phyloP scores from a whole-genome alignment of 2,329 filamentous ascomycete species.

The Aspergillus brunneoviolaceus region DNA sequence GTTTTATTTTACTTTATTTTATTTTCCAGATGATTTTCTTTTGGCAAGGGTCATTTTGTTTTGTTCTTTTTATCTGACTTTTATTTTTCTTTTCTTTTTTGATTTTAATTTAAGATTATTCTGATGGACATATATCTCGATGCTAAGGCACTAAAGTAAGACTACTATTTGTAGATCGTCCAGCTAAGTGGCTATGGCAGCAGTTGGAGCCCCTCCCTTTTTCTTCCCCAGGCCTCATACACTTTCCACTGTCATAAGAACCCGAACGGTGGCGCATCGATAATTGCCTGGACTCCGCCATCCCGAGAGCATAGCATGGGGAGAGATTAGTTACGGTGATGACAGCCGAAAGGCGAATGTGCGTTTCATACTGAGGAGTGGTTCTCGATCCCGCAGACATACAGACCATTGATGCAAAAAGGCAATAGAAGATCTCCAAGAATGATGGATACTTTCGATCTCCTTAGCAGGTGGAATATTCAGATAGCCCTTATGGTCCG shows the following conservation, averaged over 20 bases:
- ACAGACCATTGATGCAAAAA: too few species aligned
- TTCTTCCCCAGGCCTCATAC: constrained; percentile 5
- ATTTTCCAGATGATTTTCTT: background rate
- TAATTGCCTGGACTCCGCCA: constrained; percentile 5
- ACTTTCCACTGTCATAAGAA: constrained; percentile 4
- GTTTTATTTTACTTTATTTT: background rate
- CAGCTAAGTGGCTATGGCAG: constrained; percentile 8
- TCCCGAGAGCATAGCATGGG: background rate
- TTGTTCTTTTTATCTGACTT: background rate
- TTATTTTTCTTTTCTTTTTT: background rate
- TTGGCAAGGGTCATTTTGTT: background rate
- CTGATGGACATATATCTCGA: background rate
- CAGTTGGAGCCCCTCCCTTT: background rate
- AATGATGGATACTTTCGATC: background rate
- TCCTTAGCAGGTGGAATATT: background rate
- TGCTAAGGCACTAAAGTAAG: background rate
- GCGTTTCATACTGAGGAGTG: background rate
- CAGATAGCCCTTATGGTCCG: background rate
- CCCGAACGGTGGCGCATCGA: constrained; percentile 6
- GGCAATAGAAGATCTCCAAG: background rate
- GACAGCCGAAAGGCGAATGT: background rate
- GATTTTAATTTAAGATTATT: background rate
- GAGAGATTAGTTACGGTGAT: background rate
- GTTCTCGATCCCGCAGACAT: background rate
- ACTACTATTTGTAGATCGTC: constrained; percentile 8